phyloP scores from a whole-genome alignment of 106 monocot species.

The Phalaenopsis aphrodite region DNA sequence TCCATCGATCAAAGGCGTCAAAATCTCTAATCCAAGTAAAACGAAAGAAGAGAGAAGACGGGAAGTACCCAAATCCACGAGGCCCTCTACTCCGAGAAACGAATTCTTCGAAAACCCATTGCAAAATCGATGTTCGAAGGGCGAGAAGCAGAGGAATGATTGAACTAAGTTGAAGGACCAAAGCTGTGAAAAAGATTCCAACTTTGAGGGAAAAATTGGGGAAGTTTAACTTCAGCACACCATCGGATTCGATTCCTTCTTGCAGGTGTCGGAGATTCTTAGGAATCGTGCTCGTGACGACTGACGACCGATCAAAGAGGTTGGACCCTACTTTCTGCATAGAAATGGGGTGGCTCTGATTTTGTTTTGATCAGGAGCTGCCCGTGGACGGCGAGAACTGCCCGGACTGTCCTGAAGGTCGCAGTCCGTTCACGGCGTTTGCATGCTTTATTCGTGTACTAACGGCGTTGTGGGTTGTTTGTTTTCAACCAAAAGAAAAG shows the following conservation, averaged over 20 bases:
- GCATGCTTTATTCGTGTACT: no score
- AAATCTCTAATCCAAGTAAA: not conserved
- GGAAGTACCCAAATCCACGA: not conserved
- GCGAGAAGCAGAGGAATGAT: not conserved
- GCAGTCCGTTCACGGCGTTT: not conserved
- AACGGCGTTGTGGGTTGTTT: no score
- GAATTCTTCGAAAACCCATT: not conserved
- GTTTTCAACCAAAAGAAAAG: no score
- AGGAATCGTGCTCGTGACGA: conserved; percentile 4
- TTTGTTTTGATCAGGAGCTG: not conserved
- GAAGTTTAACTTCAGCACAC: not conserved
- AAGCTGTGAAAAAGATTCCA: conserved; percentile 1
- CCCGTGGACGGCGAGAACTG: not conserved
- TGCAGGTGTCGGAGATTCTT: not conserved
- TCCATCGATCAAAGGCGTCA: not conserved
- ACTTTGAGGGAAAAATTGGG: not conserved
- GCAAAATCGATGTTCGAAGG: not conserved
- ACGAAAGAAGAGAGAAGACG: not conserved
- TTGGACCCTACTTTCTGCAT: not conserved
- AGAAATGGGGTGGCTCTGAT: not conserved
- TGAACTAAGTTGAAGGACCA: not conserved
- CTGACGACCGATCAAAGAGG: not conserved
- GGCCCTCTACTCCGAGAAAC: not conserved
- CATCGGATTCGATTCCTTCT: conserved; percentile 5
- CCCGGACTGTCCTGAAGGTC: not conserved